Base-by-base conservation (phyloP, 495 filamentous ascomycete genomes). In the Penicillium tannophilum region DNA sequence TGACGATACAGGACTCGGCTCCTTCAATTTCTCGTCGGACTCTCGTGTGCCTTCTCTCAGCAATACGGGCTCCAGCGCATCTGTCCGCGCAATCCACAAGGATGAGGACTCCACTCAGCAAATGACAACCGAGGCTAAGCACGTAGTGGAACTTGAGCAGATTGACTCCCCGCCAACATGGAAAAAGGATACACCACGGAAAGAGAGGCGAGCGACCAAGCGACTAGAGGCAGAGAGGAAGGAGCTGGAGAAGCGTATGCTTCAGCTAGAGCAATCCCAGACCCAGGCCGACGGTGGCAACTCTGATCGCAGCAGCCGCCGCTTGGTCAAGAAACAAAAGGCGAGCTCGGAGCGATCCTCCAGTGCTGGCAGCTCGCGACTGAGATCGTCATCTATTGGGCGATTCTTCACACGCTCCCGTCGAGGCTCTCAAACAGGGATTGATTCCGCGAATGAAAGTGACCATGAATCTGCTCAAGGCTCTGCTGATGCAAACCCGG, bases 151-250 rank as follows among this genome's bases (percentile, higher is more conserved):
- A 8, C 56, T 9, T 30, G 54, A 55, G 17, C 55, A 62, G 3
- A 64, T 66, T 12, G 56, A 52, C 46, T 58, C 52, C 19, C 63
- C 66, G 0, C 61, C 65, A 8, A 71, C 64, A 4, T 61, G 58
- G 64, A 58, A 8, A 14, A 63, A 66, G 46, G 58, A 60, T 0
- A 58, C 54, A 1, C 39, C 55, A 14, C 68, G 64, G n/a, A 69
- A 72, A 50, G 73, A 78, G 36, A 67, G 70, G 43, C 70, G 73
- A 0, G 75, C 70, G 10, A 76, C 75, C 9, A 72, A 60, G 33
- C 66, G 72, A 14, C 49, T 78, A 51, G 75, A 78, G 47, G 69
- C 72, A 35, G 73, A 78, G 50, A 67, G 75, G 55, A 59, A 70
- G 19, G 73, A 76, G 33, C 63, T 74, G 17, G 73, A 76, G 50